Base-by-base conservation (phyloP, 306 rosid species). In the Cucumis sativus region DNA sequence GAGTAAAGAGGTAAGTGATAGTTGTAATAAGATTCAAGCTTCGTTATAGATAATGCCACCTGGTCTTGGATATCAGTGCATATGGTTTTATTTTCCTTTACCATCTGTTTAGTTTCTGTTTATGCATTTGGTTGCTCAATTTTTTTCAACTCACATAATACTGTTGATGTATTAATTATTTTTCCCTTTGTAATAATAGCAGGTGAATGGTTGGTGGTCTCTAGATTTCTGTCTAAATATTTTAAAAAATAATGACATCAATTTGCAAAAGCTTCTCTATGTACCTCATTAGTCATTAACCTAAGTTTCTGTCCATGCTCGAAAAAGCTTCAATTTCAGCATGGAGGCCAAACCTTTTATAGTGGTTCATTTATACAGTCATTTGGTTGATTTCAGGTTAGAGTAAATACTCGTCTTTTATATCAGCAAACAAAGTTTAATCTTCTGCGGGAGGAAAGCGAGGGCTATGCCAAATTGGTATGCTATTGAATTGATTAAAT, bases 401-500 rank as follows among this genome's bases (percentile, higher is more conserved):
- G 98, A 86, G 98, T 95, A 73, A 95, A 95, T 82, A 95, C 98
- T 30, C 93, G 97, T 56, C 97, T 95, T 83, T 96, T 95, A 47
- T 95, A 95, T 84, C 98, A 95, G 85, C 98, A 95, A 87, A 95
- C 98, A 47, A 95, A 95, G 83, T 95, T 95, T 84, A 95, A 95
- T 76, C 98, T 95, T 84, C 97, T 95, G 45, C 90, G 98, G 74
- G 98, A 95, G 88, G 98, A 95, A 85, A 95, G 97, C n/a, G 98
- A 95, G 89, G 98, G 98, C 85, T 95, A 95, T 84, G 98, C 98
- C 72, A 95, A 95, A 81, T 88, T 95, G 97, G 98, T 95, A 90
- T 77, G 84, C 37, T 33, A 33, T 33, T 47, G 60, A 80, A 60
- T 30, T 47, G 60, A 20, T 45, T 78, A 43, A 79, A 23, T 20